Evolutionary conservation across 495 filamentous ascomycete genomes (phyloP), one percentile per base, ranked within the genome.

Genomic region (Polyplosphaeria fusca): DNA sequence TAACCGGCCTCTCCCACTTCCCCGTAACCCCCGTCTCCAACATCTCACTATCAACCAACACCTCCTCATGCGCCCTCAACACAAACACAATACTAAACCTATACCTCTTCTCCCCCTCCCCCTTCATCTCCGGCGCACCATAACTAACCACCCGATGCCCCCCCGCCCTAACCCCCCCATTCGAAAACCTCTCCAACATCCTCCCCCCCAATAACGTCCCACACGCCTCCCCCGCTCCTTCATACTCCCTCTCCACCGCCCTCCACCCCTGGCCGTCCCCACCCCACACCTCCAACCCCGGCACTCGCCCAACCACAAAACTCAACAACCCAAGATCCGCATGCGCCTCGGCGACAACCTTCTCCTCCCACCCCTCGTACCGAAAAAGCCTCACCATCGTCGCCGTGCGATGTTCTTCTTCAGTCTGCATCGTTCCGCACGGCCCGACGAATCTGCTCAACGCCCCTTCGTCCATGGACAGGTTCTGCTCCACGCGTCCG

Each of bases 201-300:
- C 59, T 13, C 0, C 64, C 64, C 1, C 22, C 50, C 1, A 66
- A 41, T 4, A 66, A 18, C 26, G 60, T 63, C 4, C 49, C 56
- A 12, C 43, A 44, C n/a, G n/a, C n/a, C n/a, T n/a, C n/a, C 7
- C 7, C 30, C 5, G 43, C 43, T 14, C 13, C 30, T 5, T 27
- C 24, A 44, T 56, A 66, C 5, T 5, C 14, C 20, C 48, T 48
- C 47, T 66, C 64, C 35, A 66, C 32, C 0, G 16, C 26, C 19
- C 52, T 38, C 13, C 26, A 63, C 0, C 38, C 7, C 11, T 35
- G 22, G 2, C 58, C 41, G 24, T 57, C 37, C n/a, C n/a, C n/a
- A n/a, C n/a, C n/a, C 64, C 64, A 66, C 20, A 66, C 64, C 45
- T 66, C 64, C 11, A 66, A 46, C 3, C 64, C 64, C 12, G 64